phyloP scores from a whole-genome alignment of 2,329 filamentous ascomycete genomes.

The Talaromyces sp. region DNA sequence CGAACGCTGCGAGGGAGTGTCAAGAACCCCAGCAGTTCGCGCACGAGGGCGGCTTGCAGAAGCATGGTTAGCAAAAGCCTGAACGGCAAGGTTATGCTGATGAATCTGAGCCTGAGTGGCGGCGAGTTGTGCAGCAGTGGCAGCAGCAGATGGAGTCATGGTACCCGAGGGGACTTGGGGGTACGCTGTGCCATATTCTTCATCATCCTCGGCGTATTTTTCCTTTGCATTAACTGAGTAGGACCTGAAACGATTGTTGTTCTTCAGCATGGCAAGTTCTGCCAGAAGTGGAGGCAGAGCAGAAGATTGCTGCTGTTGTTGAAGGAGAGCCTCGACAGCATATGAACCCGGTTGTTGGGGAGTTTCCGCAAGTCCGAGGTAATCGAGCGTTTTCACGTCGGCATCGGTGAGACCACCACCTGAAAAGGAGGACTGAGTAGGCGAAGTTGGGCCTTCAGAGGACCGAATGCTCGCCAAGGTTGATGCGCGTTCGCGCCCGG shows the following conservation, averaged over 20 bases:
- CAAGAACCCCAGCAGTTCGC: slow-evolving; percentile 84
- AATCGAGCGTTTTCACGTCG: slow-evolving; percentile 90
- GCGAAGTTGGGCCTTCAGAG: slow-evolving; percentile 79
- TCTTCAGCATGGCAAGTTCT: slow-evolving; percentile 69
- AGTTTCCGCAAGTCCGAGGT: slow-evolving; percentile 89
- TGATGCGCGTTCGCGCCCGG: slow-evolving; percentile 73
- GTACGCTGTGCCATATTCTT: slow-evolving; percentile 62
- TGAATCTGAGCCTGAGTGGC: slow-evolving; percentile 66
- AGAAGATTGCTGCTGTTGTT: slow-evolving; percentile 43
- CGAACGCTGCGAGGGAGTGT: slow-evolving; percentile 63
- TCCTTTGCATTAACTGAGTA: slow-evolving; percentile 99
- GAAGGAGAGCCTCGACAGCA: slow-evolving; percentile 44
- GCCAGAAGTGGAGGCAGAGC: slow-evolving; percentile 61
- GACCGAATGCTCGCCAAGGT: slow-evolving; percentile 89
- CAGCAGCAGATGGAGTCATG: slow-evolving; percentile 54
- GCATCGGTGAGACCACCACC: slow-evolving; percentile 78
- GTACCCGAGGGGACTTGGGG: slow-evolving; percentile 54
- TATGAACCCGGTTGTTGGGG: slow-evolving; percentile 74
- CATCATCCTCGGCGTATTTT: slow-evolving; percentile 86
- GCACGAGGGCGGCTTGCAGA: slow-evolving; percentile 78
- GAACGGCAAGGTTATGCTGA: slow-evolving; percentile 87
- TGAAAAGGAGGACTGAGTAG: slow-evolving; percentile 78
- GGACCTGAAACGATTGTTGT: slow-evolving; percentile 85
- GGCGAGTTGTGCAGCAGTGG: slow-evolving; percentile 53
- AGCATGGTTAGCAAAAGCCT: slow-evolving; percentile 83